Percentiles rank a stretch among this genome's conserved stretches.
phyloP scores from a whole-genome alignment of 164 flowering plant species.

The Cinnamomum chago region DNA sequence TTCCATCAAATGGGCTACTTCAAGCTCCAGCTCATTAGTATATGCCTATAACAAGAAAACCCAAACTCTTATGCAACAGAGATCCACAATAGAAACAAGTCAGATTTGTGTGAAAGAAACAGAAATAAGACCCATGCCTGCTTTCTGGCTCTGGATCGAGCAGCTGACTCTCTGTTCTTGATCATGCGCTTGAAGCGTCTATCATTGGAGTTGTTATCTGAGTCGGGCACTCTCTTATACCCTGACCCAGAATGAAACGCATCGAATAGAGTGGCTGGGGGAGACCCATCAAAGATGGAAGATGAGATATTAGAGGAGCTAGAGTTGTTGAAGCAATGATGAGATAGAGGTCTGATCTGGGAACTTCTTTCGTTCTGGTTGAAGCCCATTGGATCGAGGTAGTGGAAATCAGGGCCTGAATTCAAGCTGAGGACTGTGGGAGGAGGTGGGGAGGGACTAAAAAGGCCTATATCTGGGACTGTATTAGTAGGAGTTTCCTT shows the following conservation, averaged over 20 bases:
- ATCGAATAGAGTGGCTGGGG: slow-evolving; percentile 13
- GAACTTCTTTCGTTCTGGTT: not conserved
- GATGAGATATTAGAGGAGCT: not conserved
- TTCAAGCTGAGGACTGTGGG: slow-evolving; percentile 22
- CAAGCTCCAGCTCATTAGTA: slow-evolving; percentile 54
- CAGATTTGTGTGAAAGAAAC: not conserved
- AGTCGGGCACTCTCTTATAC: slow-evolving; percentile 22
- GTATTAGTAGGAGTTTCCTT: slow-evolving; percentile 17
- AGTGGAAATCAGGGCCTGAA: slow-evolving; percentile 24
- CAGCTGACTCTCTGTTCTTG: slow-evolving; percentile 72
- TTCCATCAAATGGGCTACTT: slow-evolving; percentile 41
- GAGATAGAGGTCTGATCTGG: not conserved
- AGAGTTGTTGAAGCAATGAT: not conserved
- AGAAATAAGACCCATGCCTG: slow-evolving; percentile 32
- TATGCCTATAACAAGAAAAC: slow-evolving; percentile 42
- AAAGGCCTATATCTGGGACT: not conserved
- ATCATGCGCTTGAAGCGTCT: slow-evolving; percentile 52
- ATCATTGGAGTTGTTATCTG: slow-evolving; percentile 24
- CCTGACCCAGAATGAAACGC: slow-evolving; percentile 17
- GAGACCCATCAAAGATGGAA: not conserved
- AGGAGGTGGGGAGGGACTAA: slow-evolving; percentile 16
- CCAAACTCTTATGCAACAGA: not conserved
- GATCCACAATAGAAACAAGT: not conserved
- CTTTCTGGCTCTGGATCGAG: slow-evolving; percentile 61
- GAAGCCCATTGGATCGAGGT: slow-evolving; percentile 10